Conservation (phyloP, 1,284 basidiomycete species). For the Singerocomus rubriflavus region DNA sequence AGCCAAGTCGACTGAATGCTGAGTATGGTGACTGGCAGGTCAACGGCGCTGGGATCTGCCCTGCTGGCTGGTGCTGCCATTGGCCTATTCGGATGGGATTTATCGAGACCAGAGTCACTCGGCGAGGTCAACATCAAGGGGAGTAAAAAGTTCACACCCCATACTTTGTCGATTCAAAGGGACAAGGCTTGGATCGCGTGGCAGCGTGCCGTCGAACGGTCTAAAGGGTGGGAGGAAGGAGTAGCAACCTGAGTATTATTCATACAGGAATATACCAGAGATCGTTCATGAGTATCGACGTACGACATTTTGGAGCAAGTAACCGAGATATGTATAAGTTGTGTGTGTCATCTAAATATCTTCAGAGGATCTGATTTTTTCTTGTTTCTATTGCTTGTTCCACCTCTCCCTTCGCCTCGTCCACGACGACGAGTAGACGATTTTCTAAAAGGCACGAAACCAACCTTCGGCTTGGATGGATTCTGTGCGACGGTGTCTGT, state of each 20-base stretch:
- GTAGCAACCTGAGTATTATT: slow-evolving; percentile 37
- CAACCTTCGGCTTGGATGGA: slow-evolving; percentile 32
- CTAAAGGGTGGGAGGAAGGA: slow-evolving; percentile 74
- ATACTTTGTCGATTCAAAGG: slow-evolving; percentile 52
- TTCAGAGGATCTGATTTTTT: slow-evolving; percentile 74
- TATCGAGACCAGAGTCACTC: slow-evolving; percentile 84
- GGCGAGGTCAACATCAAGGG: slow-evolving; percentile 86
- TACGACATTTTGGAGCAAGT: background rate
- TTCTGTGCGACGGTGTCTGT: slow-evolving; percentile 20
- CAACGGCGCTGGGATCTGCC: slow-evolving; percentile 95
- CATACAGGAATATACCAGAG: background rate
- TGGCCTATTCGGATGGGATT: slow-evolving; percentile 91
- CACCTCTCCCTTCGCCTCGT: slow-evolving; percentile 41
- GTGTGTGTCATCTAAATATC: slow-evolving; percentile 54
- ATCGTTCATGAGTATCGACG: background rate
- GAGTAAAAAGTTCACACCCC: slow-evolving; percentile 68
- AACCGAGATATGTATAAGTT: background rate
- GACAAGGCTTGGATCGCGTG: slow-evolving; percentile 71
- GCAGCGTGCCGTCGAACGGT: slow-evolving; percentile 82
- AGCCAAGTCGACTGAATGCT: background rate
- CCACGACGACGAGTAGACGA: slow-evolving; percentile 46
- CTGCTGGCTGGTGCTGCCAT: slow-evolving; percentile 92
- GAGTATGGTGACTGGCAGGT: slow-evolving; percentile 45
- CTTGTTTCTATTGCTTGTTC: slow-evolving; percentile 42
- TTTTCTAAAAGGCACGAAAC: slow-evolving; percentile 75